Conservation (phyloP, 768 basidiomycete genomes). For the Leccinum obscurum region DNA sequence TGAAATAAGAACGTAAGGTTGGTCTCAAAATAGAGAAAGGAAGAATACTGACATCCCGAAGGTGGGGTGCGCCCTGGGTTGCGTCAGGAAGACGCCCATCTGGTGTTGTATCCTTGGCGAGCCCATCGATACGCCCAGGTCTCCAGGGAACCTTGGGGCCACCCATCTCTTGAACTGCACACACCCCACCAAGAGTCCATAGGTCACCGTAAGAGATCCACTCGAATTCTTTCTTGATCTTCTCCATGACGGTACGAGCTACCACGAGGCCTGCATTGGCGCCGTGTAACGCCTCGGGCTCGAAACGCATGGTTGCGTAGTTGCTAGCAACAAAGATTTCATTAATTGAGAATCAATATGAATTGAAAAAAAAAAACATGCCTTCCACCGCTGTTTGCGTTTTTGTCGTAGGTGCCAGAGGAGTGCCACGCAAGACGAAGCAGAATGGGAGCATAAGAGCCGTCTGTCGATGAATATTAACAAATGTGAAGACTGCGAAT, state of each 20-base stretch:
- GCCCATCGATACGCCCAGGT: slow-evolving; percentile 88
- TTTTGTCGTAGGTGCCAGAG: slow-evolving; percentile 92
- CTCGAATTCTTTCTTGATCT: slow-evolving; percentile 81
- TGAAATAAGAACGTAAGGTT: neutral
- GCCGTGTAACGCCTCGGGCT: slow-evolving; percentile 79
- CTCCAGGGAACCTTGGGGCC: slow-evolving; percentile 95
- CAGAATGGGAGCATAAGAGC: slow-evolving; percentile 84
- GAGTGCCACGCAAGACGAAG: slow-evolving; percentile 93
- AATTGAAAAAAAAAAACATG: slow-evolving; percentile 25
- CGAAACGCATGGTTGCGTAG: slow-evolving; percentile 98
- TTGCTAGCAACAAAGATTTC: slow-evolving; percentile 55
- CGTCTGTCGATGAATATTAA: slow-evolving; percentile 49
- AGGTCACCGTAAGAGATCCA: slow-evolving; percentile 97
- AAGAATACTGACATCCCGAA: slow-evolving; percentile 61
- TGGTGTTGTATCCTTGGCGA: slow-evolving; percentile 70
- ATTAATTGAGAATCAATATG: neutral
- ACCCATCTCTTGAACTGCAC: slow-evolving; percentile 88
- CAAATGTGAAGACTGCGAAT: neutral
- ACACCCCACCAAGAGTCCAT: slow-evolving; percentile 95
- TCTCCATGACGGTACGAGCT: slow-evolving; percentile 82
- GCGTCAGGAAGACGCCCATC: slow-evolving; percentile 92
- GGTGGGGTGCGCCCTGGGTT: slow-evolving; percentile 76
- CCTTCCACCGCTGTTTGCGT: slow-evolving; percentile 78
- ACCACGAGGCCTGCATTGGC: slow-evolving; percentile 83
- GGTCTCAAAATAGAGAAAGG: neutral